phyloP scores from a whole-genome alignment of 139 green algal species.

The Chlamydomonas asymmetrica region DNA sequence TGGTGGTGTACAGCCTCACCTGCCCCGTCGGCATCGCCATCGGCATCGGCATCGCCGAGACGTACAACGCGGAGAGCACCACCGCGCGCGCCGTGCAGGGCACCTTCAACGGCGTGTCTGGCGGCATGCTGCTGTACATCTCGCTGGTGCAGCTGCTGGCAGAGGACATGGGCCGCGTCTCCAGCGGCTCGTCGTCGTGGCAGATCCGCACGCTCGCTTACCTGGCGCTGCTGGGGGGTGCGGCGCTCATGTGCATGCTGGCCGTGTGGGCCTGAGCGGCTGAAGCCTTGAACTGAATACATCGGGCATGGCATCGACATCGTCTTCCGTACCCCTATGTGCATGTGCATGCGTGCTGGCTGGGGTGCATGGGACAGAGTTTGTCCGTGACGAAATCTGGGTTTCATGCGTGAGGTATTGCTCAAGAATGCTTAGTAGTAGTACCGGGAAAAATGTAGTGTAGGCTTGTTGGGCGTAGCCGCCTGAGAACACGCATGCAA shows the following conservation, averaged over 20 bases:
- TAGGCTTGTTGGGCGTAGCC: too few species aligned
- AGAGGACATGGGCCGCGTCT: not conserved
- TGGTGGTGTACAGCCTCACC: constrained; percentile 12
- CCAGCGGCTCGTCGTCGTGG: not conserved
- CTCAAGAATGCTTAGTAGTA: too few species aligned
- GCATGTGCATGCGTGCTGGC: not conserved
- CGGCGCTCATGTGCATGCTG: constrained; percentile 4
- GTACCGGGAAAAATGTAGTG: too few species aligned
- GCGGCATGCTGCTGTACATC: constrained; percentile 36
- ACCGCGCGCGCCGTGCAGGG: constrained; percentile 12
- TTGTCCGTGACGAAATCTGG: too few species aligned
- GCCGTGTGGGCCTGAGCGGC: constrained; percentile 7
- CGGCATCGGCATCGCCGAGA: constrained; percentile 4
- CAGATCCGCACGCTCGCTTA: too few species aligned
- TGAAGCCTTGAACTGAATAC: not conserved
- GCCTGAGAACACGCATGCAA: too few species aligned
- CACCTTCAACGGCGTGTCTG: constrained; percentile 19
- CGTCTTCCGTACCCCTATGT: too few species aligned
- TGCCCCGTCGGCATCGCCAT: constrained; percentile 20
- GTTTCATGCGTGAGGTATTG: too few species aligned
- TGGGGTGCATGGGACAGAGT: too few species aligned
- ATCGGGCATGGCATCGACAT: too few species aligned
- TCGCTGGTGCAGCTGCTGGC: constrained; percentile 13
- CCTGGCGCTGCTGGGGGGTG: constrained; percentile 1
- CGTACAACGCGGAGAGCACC: constrained; percentile 2